Evolutionary conservation across 169 alveolate species (phyloP).

Genomic region (Plasmodium coatneyi): DNA sequence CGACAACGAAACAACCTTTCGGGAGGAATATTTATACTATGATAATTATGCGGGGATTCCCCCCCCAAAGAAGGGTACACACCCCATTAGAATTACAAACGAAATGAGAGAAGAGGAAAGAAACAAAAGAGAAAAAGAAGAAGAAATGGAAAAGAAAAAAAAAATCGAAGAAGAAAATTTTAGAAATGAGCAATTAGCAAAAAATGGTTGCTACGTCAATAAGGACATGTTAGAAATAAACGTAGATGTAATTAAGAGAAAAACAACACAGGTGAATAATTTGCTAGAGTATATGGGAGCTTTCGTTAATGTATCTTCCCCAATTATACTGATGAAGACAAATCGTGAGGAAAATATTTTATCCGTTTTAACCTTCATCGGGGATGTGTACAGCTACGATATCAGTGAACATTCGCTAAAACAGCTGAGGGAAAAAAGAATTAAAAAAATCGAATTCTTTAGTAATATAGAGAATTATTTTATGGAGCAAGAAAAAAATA

Average conservation of each 20-base stretch:
- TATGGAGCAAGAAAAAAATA: slow-evolving; percentile 14
- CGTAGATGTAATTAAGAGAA: slow-evolving; percentile 45
- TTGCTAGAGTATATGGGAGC: slow-evolving; percentile 60
- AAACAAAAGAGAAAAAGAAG: slow-evolving; percentile 44
- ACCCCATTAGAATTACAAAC: not conserved
- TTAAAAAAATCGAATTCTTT: slow-evolving; percentile 39
- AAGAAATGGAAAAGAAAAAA: slow-evolving; percentile 38
- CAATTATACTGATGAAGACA: slow-evolving; percentile 44
- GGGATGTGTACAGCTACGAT: slow-evolving; percentile 46
- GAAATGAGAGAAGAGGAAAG: slow-evolving; percentile 27
- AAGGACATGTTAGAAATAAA: slow-evolving; percentile 44
- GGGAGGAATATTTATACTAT: slow-evolving; percentile 62
- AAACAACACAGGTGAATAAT: slow-evolving; percentile 23
- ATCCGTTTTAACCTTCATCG: slow-evolving; percentile 35
- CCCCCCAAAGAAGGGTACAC: not conserved
- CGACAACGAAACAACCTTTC: slow-evolving; percentile 21
- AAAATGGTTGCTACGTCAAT: slow-evolving; percentile 43
- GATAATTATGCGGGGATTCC: slow-evolving; percentile 31
- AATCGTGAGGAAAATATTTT: slow-evolving; percentile 24
- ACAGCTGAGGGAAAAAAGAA: slow-evolving; percentile 43
- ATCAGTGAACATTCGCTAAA: slow-evolving; percentile 29
- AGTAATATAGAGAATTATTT: slow-evolving; percentile 66
- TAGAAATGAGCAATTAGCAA: slow-evolving; percentile 46
- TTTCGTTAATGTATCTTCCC: slow-evolving; percentile 45
- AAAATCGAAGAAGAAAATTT: slow-evolving; percentile 45